Conservation (phyloP, 306 rosid species). For the Corylus heterophylla region DNA sequence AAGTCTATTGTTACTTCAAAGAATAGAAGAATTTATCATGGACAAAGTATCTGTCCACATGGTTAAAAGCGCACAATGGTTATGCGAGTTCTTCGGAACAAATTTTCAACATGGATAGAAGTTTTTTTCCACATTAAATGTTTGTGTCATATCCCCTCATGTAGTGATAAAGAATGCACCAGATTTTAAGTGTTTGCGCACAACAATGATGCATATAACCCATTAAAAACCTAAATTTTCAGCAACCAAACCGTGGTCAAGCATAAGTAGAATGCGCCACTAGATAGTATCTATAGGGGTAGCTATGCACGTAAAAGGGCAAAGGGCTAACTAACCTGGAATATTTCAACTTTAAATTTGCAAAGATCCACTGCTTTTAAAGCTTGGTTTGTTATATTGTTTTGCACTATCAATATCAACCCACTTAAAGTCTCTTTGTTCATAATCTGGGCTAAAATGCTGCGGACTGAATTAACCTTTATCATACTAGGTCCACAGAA, state of each 20-base stretch:
- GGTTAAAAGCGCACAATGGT: neutral
- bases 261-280: neutral
- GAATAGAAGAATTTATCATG: neutral
- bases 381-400: constrained; percentile 72
- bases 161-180: neutral
- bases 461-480: constrained; percentile 58
- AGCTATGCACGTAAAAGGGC: neutral
- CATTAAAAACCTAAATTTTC: neutral
- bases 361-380: constrained; percentile 56
- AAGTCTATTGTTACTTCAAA: neutral
- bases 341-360: constrained; percentile 74
- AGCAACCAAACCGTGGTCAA: neutral
- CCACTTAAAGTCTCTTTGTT: constrained; percentile 68
- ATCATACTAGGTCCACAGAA: constrained; percentile 62
- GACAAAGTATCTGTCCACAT: neutral
- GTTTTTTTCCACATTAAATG: neutral
- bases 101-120: neutral
- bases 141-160: neutral
- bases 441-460: constrained; percentile 55
- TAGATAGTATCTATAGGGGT: neutral
- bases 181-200: neutral
- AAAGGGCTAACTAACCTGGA: constrained; percentile 66
- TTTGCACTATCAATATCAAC: constrained; percentile 63
- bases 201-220: neutral
- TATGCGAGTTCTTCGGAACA: neutral